Base-by-base conservation (phyloP, 306 rosid genomes). In the Cucurbita moschata region DNA sequence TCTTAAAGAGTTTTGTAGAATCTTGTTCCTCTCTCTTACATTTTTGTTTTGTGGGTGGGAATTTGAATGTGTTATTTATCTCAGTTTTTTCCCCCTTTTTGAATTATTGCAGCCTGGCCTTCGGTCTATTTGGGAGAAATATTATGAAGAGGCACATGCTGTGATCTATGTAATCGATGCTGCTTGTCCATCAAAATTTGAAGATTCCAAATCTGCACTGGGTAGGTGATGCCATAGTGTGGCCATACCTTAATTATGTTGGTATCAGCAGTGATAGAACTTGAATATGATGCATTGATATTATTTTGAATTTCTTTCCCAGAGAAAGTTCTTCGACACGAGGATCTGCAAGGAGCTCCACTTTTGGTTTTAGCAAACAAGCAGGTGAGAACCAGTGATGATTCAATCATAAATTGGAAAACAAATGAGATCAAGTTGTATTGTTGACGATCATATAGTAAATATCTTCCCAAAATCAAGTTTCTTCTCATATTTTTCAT, bases 41-140 rank as follows among this genome's bases (percentile, higher is more conserved):
- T 44, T 38, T 42, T 42, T 18, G 35, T 65, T 30, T 16, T 6
- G n/a, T 7, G n/a, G 57, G 16, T 52, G 57, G n/a, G n/a, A 19
- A 44, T 50, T 35, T 35, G 61, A 50, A 53, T 52, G 26, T 19
- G 55, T 74, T 58, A 51, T 75, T 63, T 66, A 40, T 74, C 55
- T 14, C 6, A 26, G 44, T 23, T 56, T 19, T 3, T 53, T 35
- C 39, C 8, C 51, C 42, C 35, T 12, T 73, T 40, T 54, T 51
- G 5, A 19, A 54, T 74, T 74, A 61, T 83, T 42, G 64, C 93
- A 95, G 97, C 87, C 84, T 63, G 99, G 99, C 72, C 99, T 95
- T 83, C 92, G 96, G 78, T 91, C 97, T 72, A 91, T 95, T 78
- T 95, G 99, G 99, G 99, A 95, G 85, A 95, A 95, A 69, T 95